Base-by-base conservation (phyloP, 306 rosid genomes). In the Datisca glomerata region DNA sequence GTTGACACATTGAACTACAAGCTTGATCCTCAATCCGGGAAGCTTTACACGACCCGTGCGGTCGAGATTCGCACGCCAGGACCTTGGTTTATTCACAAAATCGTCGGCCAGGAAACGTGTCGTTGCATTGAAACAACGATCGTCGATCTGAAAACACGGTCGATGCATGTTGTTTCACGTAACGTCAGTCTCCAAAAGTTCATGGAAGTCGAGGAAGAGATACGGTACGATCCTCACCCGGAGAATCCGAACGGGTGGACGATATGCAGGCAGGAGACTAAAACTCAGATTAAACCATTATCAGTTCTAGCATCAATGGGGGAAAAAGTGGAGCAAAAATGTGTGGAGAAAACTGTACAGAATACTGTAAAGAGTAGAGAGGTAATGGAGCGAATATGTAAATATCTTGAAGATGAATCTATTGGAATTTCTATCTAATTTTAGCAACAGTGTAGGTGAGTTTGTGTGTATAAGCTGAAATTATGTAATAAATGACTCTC, bases 371-470 rank as follows among this genome's bases (percentile, higher is more conserved):
- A 72, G 71, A 75, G 95, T 40, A 80, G 87, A 53, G 87, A 76
- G 70, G 93, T 74, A 16, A 85, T 80, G 96, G 87, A 80, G 75
- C 63, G 79, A 53, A 85, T 85, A 21, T 76, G 96, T 62, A 80
- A 61, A 40, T 80, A 73, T 68, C 81, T 80, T 43, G 87, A 85
- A 62, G 72, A 93, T 17, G 87, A 85, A 58, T 66, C 86, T 12
- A 45, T 51, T 2, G 64, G 57, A 21, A 49, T 75, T 40, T 39
- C 73, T 35, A 48, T 71, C 44, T 76, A 64, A 80, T 68, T n/a
- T n/a, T n/a, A n/a, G n/a, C n/a, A n/a, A n/a, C n/a, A n/a, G n/a
- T n/a, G n/a, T n/a, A n/a, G n/a, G n/a, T n/a, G n/a, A n/a, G n/a
- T n/a, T n/a, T n/a, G n/a, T n/a, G n/a, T n/a, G n/a, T n/a, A n/a